A percentile compares a stretch with the other conserved stretches of the same genome.
phyloP scores from a whole-genome alignment of 2,329 filamentous ascomycete species.

The Leptographium radiaticola region DNA sequence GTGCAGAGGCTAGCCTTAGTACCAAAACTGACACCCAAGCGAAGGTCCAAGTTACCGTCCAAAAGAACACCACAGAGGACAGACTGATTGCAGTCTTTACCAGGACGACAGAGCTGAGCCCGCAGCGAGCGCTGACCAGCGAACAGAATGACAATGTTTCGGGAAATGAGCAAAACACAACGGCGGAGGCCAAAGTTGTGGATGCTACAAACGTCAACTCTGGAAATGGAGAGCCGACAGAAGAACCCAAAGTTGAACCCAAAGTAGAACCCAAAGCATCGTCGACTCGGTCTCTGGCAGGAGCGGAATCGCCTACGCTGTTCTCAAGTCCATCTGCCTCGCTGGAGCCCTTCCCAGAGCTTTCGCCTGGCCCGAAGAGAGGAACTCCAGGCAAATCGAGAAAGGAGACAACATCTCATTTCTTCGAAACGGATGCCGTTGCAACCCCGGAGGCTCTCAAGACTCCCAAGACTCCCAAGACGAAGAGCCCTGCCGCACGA shows the following conservation, averaged over 20 bases:
- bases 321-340: background rate
- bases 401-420: background rate
- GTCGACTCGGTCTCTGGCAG: no score
- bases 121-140: background rate
- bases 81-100: background rate
- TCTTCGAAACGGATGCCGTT: background rate
- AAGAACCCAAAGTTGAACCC: background rate
- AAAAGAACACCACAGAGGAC: no score
- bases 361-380: background rate
- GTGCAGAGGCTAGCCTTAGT: background rate
- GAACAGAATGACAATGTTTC: background rate
- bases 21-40: background rate
- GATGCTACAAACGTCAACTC: no score
- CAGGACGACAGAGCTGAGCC: background rate
- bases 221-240: background rate
- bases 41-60: no score
- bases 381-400: background rate
- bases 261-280: no score
- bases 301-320: background rate
- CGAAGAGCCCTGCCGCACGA: background rate
- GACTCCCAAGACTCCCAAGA: background rate
- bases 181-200: no score
- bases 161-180: no score
- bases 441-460: no score
- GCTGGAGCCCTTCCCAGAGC: background rate